Evolutionary conservation across 2,329 filamentous ascomycete genomes (phyloP).

Genomic region (Fusarium sp.): DNA sequence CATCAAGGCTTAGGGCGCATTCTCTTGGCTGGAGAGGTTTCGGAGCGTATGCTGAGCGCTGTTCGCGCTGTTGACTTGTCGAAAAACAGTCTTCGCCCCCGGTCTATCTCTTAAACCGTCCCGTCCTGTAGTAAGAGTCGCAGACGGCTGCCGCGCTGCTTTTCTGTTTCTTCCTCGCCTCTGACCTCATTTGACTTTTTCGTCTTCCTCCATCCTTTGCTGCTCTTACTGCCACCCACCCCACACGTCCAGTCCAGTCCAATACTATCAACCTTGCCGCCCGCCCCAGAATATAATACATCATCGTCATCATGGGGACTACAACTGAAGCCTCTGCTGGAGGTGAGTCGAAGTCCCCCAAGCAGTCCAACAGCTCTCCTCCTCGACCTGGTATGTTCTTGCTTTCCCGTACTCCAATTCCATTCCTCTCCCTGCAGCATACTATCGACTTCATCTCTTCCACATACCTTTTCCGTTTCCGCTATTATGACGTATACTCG

Average conservation of each 20-base stretch:
- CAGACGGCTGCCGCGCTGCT: slow-evolving; percentile 36
- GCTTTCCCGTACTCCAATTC: slow-evolving; percentile 4
- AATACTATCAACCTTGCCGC: slow-evolving; percentile 43
- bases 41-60: slow-evolving; percentile 28
- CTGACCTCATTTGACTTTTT: slow-evolving; percentile 56
- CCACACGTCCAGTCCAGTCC: slow-evolving; percentile 42
- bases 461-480: slow-evolving; percentile 4
- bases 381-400: slow-evolving; percentile 56
- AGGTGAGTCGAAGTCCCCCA: slow-evolving; percentile 62
- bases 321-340: slow-evolving; percentile 53
- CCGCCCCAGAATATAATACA: slow-evolving; percentile 54
- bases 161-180: slow-evolving; percentile 46
- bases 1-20: slow-evolving; percentile 4
- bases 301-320: slow-evolving; percentile 62
- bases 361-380: slow-evolving; percentile 57
- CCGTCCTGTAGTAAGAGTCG: slow-evolving; percentile 39
- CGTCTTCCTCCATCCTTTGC: slow-evolving; percentile 42
- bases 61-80: slow-evolving; percentile 36
- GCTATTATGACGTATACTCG: slow-evolving; percentile 43
- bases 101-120: slow-evolving; percentile 35
- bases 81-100: slow-evolving; percentile 38
- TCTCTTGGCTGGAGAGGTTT: slow-evolving; percentile 17
- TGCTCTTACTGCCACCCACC: slow-evolving; percentile 44
- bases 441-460: slow-evolving; percentile 1
- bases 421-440: slow-evolving; percentile 3